Percentiles rank a stretch among this genome's conserved stretches.
phyloP scores from a whole-genome alignment of 495 filamentous ascomycete species.

The Entonaema liquescens region DNA sequence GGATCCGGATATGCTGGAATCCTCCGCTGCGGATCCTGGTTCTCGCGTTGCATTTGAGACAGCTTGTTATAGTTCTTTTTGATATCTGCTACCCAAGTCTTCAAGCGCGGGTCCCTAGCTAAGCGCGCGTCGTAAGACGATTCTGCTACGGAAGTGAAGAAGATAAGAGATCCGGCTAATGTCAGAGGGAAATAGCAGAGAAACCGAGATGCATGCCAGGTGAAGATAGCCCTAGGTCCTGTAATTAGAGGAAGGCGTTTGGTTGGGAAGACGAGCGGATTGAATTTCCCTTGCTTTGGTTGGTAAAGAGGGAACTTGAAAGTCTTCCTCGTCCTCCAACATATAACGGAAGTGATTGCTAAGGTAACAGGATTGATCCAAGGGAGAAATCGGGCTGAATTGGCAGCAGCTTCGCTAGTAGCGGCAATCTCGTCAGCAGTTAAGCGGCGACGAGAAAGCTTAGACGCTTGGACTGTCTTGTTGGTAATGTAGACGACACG shows the following conservation, averaged over 20 bases:
- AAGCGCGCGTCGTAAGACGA: background rate
- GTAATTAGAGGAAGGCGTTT: constrained; percentile 9
- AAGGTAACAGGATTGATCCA: background rate
- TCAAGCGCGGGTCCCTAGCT: constrained; percentile 22
- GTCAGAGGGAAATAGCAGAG: background rate
- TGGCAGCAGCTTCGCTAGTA: constrained; percentile 21
- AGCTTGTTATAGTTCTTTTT: background rate
- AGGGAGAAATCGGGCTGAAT: background rate
- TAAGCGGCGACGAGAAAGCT: constrained; percentile 17
- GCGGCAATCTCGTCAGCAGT: constrained; percentile 30
- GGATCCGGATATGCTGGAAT: background rate
- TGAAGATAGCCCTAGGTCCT: background rate
- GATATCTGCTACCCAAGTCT: constrained; percentile 12
- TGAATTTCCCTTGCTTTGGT: constrained; percentile 22
- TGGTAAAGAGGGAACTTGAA: constrained; percentile 40
- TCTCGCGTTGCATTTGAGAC: background rate
- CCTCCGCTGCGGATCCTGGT: background rate
- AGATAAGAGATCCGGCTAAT: background rate
- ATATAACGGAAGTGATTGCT: background rate
- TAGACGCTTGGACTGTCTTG: constrained; percentile 1
- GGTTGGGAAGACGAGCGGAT: constrained; percentile 31
- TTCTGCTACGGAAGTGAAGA: constrained; percentile 17
- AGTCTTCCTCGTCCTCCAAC: background rate
- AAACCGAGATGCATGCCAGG: constrained; percentile 32
- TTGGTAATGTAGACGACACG: background rate